These are phyloP conservation scores for Saccharomyces hybrid DNA, from an alignment of 1,139 yeast species.

Conservation along the genomic window DNA sequence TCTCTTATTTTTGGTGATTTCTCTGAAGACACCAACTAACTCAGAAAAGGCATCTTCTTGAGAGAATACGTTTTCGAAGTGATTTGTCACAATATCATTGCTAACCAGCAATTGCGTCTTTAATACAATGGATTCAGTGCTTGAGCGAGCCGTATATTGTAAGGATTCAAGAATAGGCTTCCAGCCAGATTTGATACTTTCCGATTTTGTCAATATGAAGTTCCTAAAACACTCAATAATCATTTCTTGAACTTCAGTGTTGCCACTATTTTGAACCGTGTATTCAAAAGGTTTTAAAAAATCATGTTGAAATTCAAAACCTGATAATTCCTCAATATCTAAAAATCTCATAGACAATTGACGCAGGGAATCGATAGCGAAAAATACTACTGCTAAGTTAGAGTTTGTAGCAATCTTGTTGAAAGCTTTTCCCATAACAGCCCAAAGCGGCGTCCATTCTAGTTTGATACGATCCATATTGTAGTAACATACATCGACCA, in stretches of 20 bases:
- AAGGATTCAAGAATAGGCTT: conserved; percentile 76
- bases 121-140: conserved; percentile 48
- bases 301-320: conserved; percentile 92
- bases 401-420: conserved; percentile 73
- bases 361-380: conserved; percentile 89
- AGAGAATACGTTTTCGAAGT: conserved; percentile 52
- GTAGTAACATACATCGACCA: conserved; percentile 95
- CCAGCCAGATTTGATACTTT: conserved; percentile 89
- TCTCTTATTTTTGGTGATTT: conserved; percentile 72
- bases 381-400: conserved; percentile 70
- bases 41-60: conserved; percentile 69
- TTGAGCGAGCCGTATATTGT: conserved; percentile 32
- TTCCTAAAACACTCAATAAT: conserved; percentile 83
- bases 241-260: conserved; percentile 75
- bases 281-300: conserved; percentile 87
- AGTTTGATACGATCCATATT: conserved; percentile 94
- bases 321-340: conserved; percentile 87
- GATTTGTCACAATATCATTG: conserved; percentile 49
- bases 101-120: conserved; percentile 59
- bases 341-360: conserved; percentile 89
- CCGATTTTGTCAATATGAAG: conserved; percentile 72
- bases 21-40: conserved; percentile 69
- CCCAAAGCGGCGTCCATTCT: conserved; percentile 96
- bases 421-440: conserved; percentile 84
- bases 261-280: conserved; percentile 59